Evolutionary conservation across 768 basidiomycete genomes (phyloP).

Genomic region (Boletus insuetus): DNA sequence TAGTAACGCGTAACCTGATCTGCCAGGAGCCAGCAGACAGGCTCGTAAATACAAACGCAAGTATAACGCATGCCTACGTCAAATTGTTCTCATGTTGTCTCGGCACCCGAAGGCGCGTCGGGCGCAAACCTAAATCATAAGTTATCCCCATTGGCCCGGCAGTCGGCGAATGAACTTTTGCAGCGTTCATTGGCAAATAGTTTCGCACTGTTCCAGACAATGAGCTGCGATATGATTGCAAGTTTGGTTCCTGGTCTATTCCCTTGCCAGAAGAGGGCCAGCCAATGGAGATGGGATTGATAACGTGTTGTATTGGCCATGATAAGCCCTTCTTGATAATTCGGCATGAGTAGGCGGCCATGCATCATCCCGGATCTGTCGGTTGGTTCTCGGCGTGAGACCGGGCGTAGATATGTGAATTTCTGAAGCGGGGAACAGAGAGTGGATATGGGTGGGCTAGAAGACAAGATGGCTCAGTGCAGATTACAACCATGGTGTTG

Average conservation of each 20-base stretch:
- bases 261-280: not conserved
- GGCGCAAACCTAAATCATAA: slow-evolving; percentile 1
- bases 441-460: no score
- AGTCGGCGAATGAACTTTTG: not conserved
- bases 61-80: no score
- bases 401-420: no score
- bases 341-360: no score
- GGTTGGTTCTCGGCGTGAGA: no score
- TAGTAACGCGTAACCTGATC: no score
- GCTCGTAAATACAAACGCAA: not conserved
- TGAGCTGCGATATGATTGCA: not conserved
- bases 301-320: not conserved
- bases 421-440: no score
- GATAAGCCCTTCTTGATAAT: no score
- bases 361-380: no score
- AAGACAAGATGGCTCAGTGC: no score
- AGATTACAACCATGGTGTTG: no score
- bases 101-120: not conserved
- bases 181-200: not conserved
- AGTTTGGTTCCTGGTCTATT: not conserved
- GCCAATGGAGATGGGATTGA: not conserved
- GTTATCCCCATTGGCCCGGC: not conserved
- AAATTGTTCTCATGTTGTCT: no score
- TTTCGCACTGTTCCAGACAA: not conserved
- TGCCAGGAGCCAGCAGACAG: not conserved